phyloP scores from a whole-genome alignment of 306 rosid species.

The Casuarina glauca region DNA sequence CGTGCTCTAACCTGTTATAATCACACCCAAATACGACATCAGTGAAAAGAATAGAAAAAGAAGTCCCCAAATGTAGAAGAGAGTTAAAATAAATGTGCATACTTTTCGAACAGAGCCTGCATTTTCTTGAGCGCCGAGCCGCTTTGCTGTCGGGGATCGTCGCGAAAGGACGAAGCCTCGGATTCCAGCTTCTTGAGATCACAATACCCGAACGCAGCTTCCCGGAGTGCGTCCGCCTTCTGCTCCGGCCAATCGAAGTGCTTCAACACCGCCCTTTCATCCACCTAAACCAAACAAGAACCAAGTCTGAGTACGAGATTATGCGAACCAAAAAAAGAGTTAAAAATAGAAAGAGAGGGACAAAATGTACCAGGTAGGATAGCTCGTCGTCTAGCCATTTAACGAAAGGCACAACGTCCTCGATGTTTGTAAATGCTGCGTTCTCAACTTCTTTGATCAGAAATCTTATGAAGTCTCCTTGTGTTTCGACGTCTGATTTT shows the following conservation, averaged over 20 bases:
- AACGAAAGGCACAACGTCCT: conserved; percentile 90
- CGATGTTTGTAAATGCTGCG: conserved; percentile 80
- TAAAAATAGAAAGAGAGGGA: background rate
- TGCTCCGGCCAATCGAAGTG: conserved; percentile 99
- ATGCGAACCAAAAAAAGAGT: background rate
- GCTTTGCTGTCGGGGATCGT: conserved; percentile 78
- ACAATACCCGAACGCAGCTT: conserved; percentile 92
- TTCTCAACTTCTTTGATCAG: conserved; percentile 86
- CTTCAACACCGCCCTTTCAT: conserved; percentile 97
- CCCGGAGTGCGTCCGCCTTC: conserved; percentile 91
- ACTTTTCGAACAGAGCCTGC: conserved; percentile 94
- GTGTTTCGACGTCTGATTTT: conserved; percentile 93
- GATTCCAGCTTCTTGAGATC: conserved; percentile 88
- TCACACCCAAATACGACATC: conserved; percentile 10
- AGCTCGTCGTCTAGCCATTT: conserved; percentile 99
- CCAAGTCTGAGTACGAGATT: background rate
- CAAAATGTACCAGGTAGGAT: conserved; percentile 68
- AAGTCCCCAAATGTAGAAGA: background rate
- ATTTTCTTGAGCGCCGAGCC: conserved; percentile 87
- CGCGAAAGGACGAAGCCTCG: conserved; percentile 78
- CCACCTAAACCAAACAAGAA: conserved; percentile 48
- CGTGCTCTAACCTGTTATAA: conserved; percentile 83
- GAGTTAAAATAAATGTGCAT: conserved; percentile 1
- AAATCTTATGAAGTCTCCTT: conserved; percentile 88
- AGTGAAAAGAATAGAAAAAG: conserved; percentile 4